These are phyloP conservation scores for Nothophaeocryptopus gaeumannii DNA, from an alignment of 2,329 filamentous ascomycete genomes.

Conservation along the genomic window DNA sequence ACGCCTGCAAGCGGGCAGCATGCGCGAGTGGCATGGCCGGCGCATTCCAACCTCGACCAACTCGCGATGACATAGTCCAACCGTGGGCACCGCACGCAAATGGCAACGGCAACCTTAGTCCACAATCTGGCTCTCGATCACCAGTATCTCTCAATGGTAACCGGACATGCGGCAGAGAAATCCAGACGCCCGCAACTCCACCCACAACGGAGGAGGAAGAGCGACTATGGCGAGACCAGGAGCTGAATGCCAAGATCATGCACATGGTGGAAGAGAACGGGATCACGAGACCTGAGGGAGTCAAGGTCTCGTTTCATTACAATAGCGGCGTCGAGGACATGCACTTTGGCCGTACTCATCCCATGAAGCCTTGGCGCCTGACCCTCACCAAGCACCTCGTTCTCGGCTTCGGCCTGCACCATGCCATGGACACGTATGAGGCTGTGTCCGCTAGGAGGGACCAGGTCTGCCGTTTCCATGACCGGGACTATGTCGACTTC, in stretches of 20 bases:
- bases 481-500: constrained; percentile 86
- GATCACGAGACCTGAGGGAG: constrained; percentile 77
- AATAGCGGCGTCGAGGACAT: constrained; percentile 94
- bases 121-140: constrained; percentile 18
- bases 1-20: too few relatives aligned
- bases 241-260: constrained; percentile 54
- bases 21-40: constrained; percentile 20
- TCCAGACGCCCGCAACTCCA: constrained; percentile 25
- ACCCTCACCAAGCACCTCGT: constrained; percentile 94
- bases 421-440: constrained; percentile 93
- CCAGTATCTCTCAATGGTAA: constrained; percentile 14
- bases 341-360: constrained; percentile 94
- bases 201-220: constrained; percentile 52
- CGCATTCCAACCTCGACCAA: constrained; percentile 24
- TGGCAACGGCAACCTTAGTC: constrained; percentile 12
- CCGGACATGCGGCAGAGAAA: constrained; percentile 15
- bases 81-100: constrained; percentile 20
- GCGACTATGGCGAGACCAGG: constrained; percentile 27
- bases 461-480: constrained; percentile 84
- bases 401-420: constrained; percentile 90
- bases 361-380: constrained; percentile 98
- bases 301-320: constrained; percentile 92
- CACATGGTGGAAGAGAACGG: constrained; percentile 58
- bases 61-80: constrained; percentile 32
- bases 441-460: constrained; percentile 81